Evolutionary conservation across 129 eudicot species (phyloP).

Genomic region (Heracleum sosnowskyi): DNA sequence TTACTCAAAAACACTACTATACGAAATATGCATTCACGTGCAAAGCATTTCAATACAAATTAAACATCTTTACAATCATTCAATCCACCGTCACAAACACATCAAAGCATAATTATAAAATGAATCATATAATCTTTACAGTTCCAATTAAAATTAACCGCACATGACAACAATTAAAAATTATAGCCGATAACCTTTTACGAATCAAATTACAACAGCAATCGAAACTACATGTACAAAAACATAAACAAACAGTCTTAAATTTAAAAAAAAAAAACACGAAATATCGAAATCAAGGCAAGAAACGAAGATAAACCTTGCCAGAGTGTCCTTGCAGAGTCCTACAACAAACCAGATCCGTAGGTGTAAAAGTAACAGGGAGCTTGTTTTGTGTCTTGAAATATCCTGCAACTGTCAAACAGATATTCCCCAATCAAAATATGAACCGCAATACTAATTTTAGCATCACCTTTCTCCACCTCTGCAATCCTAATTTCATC

Average conservation of each 20-base stretch:
- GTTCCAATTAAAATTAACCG: background rate
- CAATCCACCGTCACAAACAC: background rate
- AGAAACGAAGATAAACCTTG: slow-evolving; percentile 35
- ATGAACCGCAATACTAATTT: too few species aligned
- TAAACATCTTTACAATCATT: too few species aligned
- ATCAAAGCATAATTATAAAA: background rate
- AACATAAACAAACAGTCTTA: background rate
- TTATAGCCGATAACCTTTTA: background rate
- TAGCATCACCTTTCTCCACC: too few species aligned
- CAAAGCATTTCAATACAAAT: too few species aligned
- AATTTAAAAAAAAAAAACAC: background rate
- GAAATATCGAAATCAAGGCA: background rate
- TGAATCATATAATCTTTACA: too few species aligned
- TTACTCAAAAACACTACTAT: background rate
- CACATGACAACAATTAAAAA: too few species aligned
- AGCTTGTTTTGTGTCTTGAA: slow-evolving; percentile 75
- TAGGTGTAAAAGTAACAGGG: slow-evolving; percentile 65
- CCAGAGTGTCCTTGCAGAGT: slow-evolving; percentile 90
- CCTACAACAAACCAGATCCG: slow-evolving; percentile 94
- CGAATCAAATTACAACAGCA: too few species aligned
- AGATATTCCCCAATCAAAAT: too few species aligned
- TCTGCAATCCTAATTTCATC: too few species aligned
- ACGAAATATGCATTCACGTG: background rate
- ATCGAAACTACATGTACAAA: background rate
- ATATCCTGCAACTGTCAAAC: slow-evolving; percentile 58